Conservation (phyloP, 2,329 filamentous ascomycete genomes). For the Ceratocystis lukuohia region DNA sequence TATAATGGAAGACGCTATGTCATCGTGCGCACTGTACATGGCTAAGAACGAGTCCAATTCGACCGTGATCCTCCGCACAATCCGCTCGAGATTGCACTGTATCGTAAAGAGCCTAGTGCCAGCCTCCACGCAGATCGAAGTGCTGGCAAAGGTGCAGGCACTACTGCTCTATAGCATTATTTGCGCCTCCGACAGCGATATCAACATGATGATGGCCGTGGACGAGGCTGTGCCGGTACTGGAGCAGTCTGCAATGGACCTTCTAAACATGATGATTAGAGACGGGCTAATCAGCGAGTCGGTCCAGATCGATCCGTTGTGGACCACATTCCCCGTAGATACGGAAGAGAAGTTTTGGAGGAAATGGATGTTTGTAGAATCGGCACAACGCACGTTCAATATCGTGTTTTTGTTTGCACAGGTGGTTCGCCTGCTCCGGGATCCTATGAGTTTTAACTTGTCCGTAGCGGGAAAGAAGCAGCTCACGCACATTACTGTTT, state of each 20-base stretch:
- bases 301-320: not conserved
- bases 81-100: constrained; percentile 33
- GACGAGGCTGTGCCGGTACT: constrained; percentile 23
- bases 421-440: constrained; percentile 27
- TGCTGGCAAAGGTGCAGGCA: constrained; percentile 31
- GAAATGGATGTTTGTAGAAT: constrained; percentile 41
- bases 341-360: constrained; percentile 35
- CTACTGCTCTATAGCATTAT: constrained; percentile 35
- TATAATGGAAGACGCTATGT: constrained; percentile 39
- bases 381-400: constrained; percentile 38
- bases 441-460: constrained; percentile 19
- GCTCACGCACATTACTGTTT: constrained; percentile 30
- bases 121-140: constrained; percentile 24
- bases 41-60: constrained; percentile 37
- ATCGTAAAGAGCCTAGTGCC: constrained; percentile 26
- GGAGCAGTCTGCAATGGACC: not conserved
- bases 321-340: constrained; percentile 27
- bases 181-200: constrained; percentile 33
- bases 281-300: not conserved
- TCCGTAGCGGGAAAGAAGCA: constrained; percentile 26
- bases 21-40: constrained; percentile 40
- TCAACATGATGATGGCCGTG: constrained; percentile 26
- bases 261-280: not conserved
- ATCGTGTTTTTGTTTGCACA: constrained; percentile 35
- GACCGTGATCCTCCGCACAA: constrained; percentile 35